A percentile compares a stretch with the other conserved stretches of the same genome.
phyloP scores from a whole-genome alignment of 2,329 filamentous ascomycete species.

The Colletotrichum echinochloae region DNA sequence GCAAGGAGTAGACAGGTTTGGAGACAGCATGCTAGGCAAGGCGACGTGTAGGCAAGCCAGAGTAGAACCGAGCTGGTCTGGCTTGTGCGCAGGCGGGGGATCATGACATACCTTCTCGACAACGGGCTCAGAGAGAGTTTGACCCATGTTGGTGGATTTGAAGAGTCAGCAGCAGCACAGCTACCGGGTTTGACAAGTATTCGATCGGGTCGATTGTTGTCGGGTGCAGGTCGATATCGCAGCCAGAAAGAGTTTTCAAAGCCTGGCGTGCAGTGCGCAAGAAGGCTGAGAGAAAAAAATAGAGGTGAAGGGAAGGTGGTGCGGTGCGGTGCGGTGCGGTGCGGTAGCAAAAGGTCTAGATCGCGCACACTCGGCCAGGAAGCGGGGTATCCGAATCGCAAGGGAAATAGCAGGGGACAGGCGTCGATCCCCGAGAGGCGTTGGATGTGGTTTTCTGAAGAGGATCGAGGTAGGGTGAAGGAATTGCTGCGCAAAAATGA shows the following conservation, averaged over 20 bases:
- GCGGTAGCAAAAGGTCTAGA: constrained; percentile 43
- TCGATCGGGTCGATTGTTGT: constrained; percentile 34
- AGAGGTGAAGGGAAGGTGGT: constrained; percentile 31
- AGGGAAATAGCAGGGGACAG: constrained; percentile 38
- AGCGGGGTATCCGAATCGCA: constrained; percentile 43
- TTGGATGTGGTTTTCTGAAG: background rate
- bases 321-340: constrained; percentile 35
- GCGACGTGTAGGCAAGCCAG: constrained; percentile 7
- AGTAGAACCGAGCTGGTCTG: background rate
- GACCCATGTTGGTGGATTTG: constrained; percentile 78
- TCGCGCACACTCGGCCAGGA: constrained; percentile 43
- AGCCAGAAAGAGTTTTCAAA: constrained; percentile 17
- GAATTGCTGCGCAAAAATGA: constrained; percentile 17
- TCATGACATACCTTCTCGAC: constrained; percentile 89
- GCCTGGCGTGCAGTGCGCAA: constrained; percentile 37
- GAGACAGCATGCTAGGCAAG: background rate
- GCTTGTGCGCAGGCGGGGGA: constrained; percentile 3
- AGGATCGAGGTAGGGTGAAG: constrained; percentile 27
- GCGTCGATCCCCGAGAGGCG: constrained; percentile 34
- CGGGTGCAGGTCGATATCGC: constrained; percentile 14
- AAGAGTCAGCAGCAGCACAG: constrained; percentile 48
- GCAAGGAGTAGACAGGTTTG: background rate
- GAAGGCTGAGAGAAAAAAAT: constrained; percentile 30
- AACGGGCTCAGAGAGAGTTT: constrained; percentile 98
- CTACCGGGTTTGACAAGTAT: constrained; percentile 43